phyloP scores from a whole-genome alignment of 176 grass and related monocot genomes.

The Carex scoparia region DNA sequence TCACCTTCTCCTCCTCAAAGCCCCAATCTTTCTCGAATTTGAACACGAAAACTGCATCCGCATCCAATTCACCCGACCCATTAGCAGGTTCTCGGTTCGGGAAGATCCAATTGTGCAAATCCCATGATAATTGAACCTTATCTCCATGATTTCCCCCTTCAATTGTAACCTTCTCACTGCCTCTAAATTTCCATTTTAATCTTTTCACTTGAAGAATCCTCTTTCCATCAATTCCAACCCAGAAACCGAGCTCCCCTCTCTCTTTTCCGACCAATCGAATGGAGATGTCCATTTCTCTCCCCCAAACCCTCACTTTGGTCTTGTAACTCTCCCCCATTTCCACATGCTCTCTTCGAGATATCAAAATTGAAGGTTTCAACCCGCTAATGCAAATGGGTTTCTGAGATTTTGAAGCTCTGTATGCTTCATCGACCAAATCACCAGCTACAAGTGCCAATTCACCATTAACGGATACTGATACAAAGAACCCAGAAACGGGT shows the following conservation, averaged over 20 bases:
- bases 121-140: conserved; percentile 62
- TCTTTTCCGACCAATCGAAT: conserved; percentile 49
- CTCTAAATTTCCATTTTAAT: conserved; percentile 85
- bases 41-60: conserved; percentile 65
- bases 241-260: conserved; percentile 50
- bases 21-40: conserved; percentile 58
- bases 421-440: conserved; percentile 53
- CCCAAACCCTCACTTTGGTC: conserved; percentile 46
- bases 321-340: conserved; percentile 39
- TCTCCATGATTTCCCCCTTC: conserved; percentile 28
- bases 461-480: conserved; percentile 52
- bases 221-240: conserved; percentile 52
- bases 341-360: conserved; percentile 60
- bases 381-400: not conserved
- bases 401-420: conserved; percentile 34
- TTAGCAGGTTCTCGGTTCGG: conserved; percentile 18
- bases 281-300: conserved; percentile 70
- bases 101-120: conserved; percentile 88
- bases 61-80: conserved; percentile 8
- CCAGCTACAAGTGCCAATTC: conserved; percentile 69
- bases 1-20: conserved; percentile 17
- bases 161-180: conserved; percentile 53
- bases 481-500: conserved; percentile 54
- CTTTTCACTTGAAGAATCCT: conserved; percentile 56
- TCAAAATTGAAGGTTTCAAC: conserved; percentile 13